These are phyloP conservation scores for Verticillium isaacii DNA, from an alignment of 2,329 filamentous ascomycete species.

Conservation along the genomic window DNA sequence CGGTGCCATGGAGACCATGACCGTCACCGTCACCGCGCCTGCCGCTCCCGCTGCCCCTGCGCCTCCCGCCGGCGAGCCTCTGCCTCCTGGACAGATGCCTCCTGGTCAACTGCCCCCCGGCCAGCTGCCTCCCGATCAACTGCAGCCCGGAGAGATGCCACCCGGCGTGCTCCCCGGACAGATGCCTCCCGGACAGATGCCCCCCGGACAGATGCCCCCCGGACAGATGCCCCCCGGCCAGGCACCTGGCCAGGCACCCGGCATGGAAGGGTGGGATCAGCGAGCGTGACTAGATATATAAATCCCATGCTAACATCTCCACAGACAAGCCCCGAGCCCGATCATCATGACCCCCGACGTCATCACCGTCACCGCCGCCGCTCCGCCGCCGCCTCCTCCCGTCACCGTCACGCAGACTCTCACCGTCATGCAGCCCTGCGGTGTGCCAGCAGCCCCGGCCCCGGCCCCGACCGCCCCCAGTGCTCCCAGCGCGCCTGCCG, in stretches of 20 bases:
- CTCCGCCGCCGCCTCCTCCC: slow-evolving; percentile 3
- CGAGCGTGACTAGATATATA: neutral
- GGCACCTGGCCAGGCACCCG: neutral
- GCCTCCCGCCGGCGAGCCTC: neutral
- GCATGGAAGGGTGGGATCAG: neutral
- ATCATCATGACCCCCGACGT: neutral
- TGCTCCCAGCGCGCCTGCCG: slow-evolving; percentile 6
- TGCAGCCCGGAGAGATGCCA: neutral
- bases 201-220: too few species aligned
- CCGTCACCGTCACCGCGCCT: slow-evolving; percentile 31
- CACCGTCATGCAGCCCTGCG: slow-evolving; percentile 10
- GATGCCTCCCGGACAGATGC: neutral
- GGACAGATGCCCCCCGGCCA: neutral
- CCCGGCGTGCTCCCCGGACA: neutral
- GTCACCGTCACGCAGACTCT: slow-evolving; percentile 22
- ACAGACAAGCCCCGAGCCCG: neutral
- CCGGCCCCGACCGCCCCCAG: slow-evolving; percentile 2
- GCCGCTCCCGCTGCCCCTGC: neutral
- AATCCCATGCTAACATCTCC: neutral
- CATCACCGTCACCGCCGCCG: slow-evolving; percentile 1
- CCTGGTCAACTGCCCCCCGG: neutral
- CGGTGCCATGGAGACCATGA: slow-evolving; percentile 8
- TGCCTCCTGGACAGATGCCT: neutral
- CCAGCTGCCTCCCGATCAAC: neutral
- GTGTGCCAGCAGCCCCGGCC: slow-evolving; percentile 6